Evolutionary conservation across 495 filamentous ascomycete genomes (phyloP).

Genomic region (Trichoderma asperelloides): DNA sequence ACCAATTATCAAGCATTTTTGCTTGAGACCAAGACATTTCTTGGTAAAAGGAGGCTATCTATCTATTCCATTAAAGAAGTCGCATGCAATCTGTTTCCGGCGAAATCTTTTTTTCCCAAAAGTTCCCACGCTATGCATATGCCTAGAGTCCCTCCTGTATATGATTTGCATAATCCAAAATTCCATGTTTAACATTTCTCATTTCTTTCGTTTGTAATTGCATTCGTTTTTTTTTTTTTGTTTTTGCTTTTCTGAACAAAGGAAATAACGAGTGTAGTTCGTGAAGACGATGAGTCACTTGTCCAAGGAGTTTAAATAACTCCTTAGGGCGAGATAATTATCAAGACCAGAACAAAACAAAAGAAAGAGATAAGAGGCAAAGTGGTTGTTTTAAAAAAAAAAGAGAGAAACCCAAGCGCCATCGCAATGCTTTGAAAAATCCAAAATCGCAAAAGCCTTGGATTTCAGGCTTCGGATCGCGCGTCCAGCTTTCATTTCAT

Average conservation of each 20-base stretch:
- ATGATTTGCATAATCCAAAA: background rate
- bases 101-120: background rate
- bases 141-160: background rate
- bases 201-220: background rate
- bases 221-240: background rate
- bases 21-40: background rate
- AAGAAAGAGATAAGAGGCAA: background rate
- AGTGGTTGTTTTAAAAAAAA: background rate
- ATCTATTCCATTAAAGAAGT: background rate
- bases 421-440: background rate
- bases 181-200: background rate
- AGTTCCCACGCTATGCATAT: background rate
- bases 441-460: background rate
- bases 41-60: background rate
- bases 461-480: background rate
- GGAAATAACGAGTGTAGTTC: background rate
- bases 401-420: background rate
- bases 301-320: background rate
- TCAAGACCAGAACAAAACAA: background rate
- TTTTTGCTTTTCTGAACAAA: background rate
- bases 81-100: background rate
- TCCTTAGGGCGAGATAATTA: background rate
- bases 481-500: background rate
- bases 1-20: background rate
- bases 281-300: slow-evolving; percentile 6